Evolutionary conservation across 1,284 basidiomycete species (phyloP).

Genomic region (Trichosporon ovoides): DNA sequence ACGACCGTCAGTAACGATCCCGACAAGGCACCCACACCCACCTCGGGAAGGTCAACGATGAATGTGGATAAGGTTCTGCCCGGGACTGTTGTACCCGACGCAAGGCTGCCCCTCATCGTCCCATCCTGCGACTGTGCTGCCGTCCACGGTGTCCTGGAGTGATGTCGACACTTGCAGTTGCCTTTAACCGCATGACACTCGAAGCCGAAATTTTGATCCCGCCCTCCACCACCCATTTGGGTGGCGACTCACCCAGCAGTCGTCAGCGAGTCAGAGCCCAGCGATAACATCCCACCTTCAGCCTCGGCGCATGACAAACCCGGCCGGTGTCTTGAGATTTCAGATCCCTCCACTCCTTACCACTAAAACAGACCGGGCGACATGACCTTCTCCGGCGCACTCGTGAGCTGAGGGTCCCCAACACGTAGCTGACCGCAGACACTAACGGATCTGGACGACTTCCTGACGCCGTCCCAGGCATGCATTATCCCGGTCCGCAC

Average conservation of each 20-base stretch:
- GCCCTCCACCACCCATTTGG: not conserved
- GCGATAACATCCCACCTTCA: conserved; percentile 1
- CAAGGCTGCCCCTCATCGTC: no score
- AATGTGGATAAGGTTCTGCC: no score
- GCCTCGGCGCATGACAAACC: not conserved
- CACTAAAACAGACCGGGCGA: not conserved
- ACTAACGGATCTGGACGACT: conserved; percentile 90
- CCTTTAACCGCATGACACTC: no score
- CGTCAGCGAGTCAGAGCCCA: not conserved
- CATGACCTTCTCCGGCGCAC: conserved; percentile 87
- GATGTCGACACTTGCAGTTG: no score
- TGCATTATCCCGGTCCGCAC: conserved; percentile 87
- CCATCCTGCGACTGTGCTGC: no score
- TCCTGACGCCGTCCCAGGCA: conserved; percentile 91
- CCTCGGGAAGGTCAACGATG: no score
- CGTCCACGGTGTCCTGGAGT: no score
- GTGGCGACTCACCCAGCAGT: not conserved
- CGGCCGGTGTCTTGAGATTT: not conserved
- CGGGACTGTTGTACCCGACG: no score
- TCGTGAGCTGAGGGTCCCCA: conserved; percentile 59
- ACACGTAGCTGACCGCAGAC: conserved; percentile 24
- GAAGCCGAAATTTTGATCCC: no score
- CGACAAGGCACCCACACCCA: no score
- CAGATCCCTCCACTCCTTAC: not conserved
- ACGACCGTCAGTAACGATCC: no score